phyloP scores from a whole-genome alignment of 164 flowering plant species.

The Vitis rupestris region DNA sequence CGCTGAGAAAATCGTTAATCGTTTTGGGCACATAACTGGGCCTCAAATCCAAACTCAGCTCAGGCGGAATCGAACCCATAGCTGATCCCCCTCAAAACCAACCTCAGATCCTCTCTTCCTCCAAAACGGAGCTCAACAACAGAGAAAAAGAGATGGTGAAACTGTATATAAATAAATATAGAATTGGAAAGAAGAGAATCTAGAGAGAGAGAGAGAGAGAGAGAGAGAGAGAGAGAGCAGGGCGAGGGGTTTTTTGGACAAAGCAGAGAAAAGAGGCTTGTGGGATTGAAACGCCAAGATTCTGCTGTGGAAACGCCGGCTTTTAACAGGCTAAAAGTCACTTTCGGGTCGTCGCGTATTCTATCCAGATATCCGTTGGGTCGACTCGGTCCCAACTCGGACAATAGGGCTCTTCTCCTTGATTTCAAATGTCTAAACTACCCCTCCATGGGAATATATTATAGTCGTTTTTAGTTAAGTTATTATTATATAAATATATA shows the following conservation, averaged over 20 bases:
- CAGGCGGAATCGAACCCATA: slow-evolving; percentile 49
- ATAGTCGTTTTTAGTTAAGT: too few species aligned
- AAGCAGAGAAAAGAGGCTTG: not conserved
- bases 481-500: too few species aligned
- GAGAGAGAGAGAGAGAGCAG: not conserved
- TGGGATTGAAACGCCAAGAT: slow-evolving; percentile 11
- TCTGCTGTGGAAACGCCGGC: slow-evolving; percentile 13
- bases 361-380: slow-evolving; percentile 10
- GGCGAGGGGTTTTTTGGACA: not conserved
- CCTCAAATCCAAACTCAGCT: slow-evolving; percentile 45
- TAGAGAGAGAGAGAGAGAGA: not conserved
- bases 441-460: too few species aligned
- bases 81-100: slow-evolving; percentile 2
- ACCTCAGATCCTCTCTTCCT: not conserved
- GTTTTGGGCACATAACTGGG: slow-evolving; percentile 40
- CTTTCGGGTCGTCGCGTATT: slow-evolving; percentile 38
- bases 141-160: not conserved
- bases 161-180: not conserved
- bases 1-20: slow-evolving; percentile 35
- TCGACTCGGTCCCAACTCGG: slow-evolving; percentile 7
- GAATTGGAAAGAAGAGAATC: not conserved
- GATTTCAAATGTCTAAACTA: not conserved
- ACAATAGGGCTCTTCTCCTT: not conserved
- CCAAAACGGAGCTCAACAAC: too few species aligned
- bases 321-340: slow-evolving; percentile 16